phyloP scores from a whole-genome alignment of 169 alveolate genomes.

The Eimeria necatrix region DNA sequence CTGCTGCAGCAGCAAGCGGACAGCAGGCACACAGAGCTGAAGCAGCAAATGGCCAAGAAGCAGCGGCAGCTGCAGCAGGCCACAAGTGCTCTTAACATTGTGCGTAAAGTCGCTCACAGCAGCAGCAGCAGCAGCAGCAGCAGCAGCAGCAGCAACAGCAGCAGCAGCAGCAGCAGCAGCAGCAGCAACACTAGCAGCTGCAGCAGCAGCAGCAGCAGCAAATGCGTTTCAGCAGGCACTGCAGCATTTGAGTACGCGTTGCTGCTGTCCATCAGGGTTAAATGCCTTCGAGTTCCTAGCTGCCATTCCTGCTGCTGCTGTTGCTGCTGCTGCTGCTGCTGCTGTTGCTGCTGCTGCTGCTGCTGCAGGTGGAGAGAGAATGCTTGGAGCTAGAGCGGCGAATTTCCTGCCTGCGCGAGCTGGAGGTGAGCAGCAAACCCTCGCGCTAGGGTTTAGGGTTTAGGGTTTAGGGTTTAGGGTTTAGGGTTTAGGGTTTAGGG shows the following conservation, averaged over 20 bases:
- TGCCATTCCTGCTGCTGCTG: not conserved
- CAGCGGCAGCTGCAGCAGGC: conserved; percentile 59
- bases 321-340: not conserved
- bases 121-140: not conserved
- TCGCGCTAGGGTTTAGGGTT: not conserved
- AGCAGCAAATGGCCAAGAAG: conserved; percentile 53
- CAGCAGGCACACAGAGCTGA: conserved; percentile 47
- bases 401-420: conserved; percentile 25
- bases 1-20: conserved; percentile 57
- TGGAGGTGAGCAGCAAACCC: conserved; percentile 14
- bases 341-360: not conserved
- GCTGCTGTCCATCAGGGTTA: not conserved
- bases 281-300: not conserved
- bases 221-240: not conserved
- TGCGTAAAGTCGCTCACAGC: not conserved
- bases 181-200: not conserved
- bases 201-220: not conserved
- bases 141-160: not conserved
- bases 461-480: conserved; percentile 23
- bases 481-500: conserved; percentile 8
- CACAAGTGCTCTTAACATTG: conserved; percentile 46
- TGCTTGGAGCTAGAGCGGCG: conserved; percentile 65
- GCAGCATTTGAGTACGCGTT: not conserved
- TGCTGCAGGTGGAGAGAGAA: conserved; percentile 35
- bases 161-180: conserved; percentile 14